Percentiles rank a stretch among this genome's conserved stretches.
Evolutionary conservation across 768 basidiomycete species (phyloP).

Genomic region (Coprinopsis marcescibilis): DNA sequence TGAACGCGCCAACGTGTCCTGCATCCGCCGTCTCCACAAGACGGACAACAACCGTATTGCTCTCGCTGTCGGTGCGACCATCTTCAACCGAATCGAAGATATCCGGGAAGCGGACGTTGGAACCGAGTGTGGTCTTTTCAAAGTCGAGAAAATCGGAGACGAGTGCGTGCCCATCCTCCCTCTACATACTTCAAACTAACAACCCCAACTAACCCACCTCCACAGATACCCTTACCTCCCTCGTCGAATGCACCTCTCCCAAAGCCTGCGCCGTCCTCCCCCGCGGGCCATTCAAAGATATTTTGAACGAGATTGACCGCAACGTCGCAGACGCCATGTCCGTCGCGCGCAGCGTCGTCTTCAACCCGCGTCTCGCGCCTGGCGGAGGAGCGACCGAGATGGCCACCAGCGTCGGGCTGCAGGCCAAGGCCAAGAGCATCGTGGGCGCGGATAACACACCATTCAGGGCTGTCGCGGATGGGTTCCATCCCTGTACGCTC

Average conservation of each 20-base stretch:
- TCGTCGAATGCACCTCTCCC: slow-evolving; percentile 83
- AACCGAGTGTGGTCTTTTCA: slow-evolving; percentile 91
- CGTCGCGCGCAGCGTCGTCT: slow-evolving; percentile 94
- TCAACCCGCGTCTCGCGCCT: slow-evolving; percentile 90
- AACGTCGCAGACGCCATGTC: slow-evolving; percentile 98
- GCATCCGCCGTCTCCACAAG: slow-evolving; percentile 94
- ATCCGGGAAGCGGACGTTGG: slow-evolving; percentile 89
- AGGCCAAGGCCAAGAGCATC: slow-evolving; percentile 70
- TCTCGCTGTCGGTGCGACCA: slow-evolving; percentile 90
- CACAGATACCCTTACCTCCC: slow-evolving; percentile 91
- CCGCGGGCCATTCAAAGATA: slow-evolving; percentile 96
- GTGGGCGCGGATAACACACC: slow-evolving; percentile 90
- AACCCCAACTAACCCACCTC: background rate
- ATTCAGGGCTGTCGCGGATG: slow-evolving; percentile 88
- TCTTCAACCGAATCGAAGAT: slow-evolving; percentile 95
- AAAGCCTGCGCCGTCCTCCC: slow-evolving; percentile 98
- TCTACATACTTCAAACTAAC: background rate
- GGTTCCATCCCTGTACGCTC: slow-evolving; percentile 92
- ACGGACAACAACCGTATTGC: slow-evolving; percentile 99
- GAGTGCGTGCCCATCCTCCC: slow-evolving; percentile 49
- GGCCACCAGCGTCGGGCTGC: slow-evolving; percentile 88
- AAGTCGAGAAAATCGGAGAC: slow-evolving; percentile 96
- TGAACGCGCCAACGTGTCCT: slow-evolving; percentile 82
- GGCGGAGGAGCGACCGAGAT: slow-evolving; percentile 98
- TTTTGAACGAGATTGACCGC: slow-evolving; percentile 96